phyloP scores from a whole-genome alignment of 2,329 filamentous ascomycete species.

The Aspergillus versicolor region DNA sequence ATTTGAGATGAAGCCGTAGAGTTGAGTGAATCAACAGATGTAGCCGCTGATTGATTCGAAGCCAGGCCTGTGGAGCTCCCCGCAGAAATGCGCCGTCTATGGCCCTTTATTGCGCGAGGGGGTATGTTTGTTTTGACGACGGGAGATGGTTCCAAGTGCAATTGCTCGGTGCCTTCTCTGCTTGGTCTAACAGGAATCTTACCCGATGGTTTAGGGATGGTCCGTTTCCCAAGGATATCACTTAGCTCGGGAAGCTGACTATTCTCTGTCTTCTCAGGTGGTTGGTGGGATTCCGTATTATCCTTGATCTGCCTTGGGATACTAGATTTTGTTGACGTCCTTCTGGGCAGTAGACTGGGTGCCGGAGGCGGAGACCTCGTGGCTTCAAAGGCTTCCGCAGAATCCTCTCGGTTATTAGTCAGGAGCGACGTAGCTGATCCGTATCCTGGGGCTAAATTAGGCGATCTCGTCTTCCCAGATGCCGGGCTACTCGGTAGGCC shows the following conservation, averaged over 20 bases:
- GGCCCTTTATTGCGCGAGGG: constrained; percentile 47
- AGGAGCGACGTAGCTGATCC: constrained; percentile 10
- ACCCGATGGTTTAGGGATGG: constrained; percentile 27
- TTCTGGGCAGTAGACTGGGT: constrained; percentile 62
- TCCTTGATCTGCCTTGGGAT: constrained; percentile 37
- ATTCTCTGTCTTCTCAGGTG: neutral
- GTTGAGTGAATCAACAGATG: constrained; percentile 40
- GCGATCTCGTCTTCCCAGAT: constrained; percentile 20
- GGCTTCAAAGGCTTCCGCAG: neutral
- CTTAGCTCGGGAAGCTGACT: neutral
- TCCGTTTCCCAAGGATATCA: neutral
- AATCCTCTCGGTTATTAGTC: constrained; percentile 8
- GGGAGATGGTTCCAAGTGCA: constrained; percentile 56
- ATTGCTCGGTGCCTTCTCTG: constrained; percentile 64
- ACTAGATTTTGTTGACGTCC: constrained; percentile 59
- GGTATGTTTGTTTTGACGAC: constrained; percentile 58
- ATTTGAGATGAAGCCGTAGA: constrained; percentile 34
- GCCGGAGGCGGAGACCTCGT: constrained; percentile 33
- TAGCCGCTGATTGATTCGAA: constrained; percentile 33
- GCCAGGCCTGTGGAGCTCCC: constrained; percentile 41
- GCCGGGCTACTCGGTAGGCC: constrained; percentile 21
- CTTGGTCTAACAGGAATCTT: constrained; percentile 63
- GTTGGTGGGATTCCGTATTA: constrained; percentile 5
- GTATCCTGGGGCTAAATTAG: constrained; percentile 10
- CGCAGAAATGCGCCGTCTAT: constrained; percentile 52